These are phyloP conservation scores for Fusarium sarcochroum DNA, from an alignment of 2,329 filamentous ascomycete genomes.

Conservation along the genomic window DNA sequence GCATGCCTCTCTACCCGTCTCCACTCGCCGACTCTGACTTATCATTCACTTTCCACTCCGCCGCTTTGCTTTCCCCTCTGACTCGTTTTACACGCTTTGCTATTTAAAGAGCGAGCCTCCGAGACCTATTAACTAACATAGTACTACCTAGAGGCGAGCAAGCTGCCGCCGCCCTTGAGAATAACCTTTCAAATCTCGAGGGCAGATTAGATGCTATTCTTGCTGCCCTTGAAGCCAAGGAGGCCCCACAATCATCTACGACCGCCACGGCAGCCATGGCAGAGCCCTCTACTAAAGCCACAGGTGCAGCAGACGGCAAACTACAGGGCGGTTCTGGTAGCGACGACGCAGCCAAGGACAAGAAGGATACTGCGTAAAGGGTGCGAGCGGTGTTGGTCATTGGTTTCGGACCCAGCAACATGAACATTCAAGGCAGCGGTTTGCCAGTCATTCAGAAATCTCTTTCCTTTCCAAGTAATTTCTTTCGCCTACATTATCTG, in stretches of 20 bases:
- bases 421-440: neutral
- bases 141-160: slow-evolving; percentile 64
- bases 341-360: slow-evolving; percentile 9
- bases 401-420: slow-evolving; percentile 1
- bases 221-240: slow-evolving; percentile 59
- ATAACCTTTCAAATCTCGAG: slow-evolving; percentile 66
- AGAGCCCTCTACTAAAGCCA: neutral
- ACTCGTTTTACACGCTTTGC: neutral
- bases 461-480: slow-evolving; percentile 10
- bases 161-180: slow-evolving; percentile 66
- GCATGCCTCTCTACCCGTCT: too few relatives aligned
- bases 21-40: neutral
- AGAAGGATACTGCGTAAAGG: slow-evolving; percentile 20
- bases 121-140: slow-evolving; percentile 35
- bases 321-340: slow-evolving; percentile 7
- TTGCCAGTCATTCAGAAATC: slow-evolving; percentile 10
- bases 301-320: slow-evolving; percentile 1
- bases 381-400: neutral
- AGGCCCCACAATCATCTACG: slow-evolving; percentile 11
- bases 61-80: neutral
- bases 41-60: neutral
- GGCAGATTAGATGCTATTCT: slow-evolving; percentile 69
- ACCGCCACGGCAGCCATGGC: slow-evolving; percentile 1
- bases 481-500: slow-evolving; percentile 18
- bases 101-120: slow-evolving; percentile 1